phyloP scores from a whole-genome alignment of 2,329 filamentous ascomycete genomes.

The Paraphaeosphaeria sporulosa region DNA sequence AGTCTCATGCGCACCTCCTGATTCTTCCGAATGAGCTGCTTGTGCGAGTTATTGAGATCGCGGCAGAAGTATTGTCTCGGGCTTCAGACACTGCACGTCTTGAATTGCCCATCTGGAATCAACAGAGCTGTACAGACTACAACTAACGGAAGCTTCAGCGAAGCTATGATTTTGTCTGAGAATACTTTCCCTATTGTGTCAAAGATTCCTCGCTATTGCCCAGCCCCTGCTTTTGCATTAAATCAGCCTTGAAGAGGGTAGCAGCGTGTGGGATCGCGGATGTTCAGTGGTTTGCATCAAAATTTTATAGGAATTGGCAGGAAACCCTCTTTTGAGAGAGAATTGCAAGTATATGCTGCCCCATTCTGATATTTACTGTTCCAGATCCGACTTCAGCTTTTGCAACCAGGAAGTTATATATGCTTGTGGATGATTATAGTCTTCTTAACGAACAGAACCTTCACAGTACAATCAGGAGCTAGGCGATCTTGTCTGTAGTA shows the following conservation, averaged over 20 bases:
- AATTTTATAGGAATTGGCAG: too few relatives aligned
- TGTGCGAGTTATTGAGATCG: constrained; percentile 10
- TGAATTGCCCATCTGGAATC: too few relatives aligned
- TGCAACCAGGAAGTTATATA: background rate
- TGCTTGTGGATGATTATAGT: background rate
- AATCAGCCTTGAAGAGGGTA: background rate
- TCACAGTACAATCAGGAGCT: background rate
- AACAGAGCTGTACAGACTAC: background rate
- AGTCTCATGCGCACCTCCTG: background rate
- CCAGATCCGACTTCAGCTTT: background rate
- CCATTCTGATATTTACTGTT: background rate
- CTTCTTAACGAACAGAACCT: too few relatives aligned
- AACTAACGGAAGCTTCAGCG: background rate
- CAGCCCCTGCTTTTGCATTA: constrained; percentile 7
- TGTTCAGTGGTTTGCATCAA: too few relatives aligned
- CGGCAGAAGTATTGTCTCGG: background rate
- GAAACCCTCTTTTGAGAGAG: constrained; percentile 7
- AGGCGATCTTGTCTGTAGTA: background rate
- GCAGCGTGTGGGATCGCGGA: too few relatives aligned
- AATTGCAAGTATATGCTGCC: constrained; percentile 9
- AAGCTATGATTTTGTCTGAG: constrained; percentile 1
- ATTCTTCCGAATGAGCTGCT: constrained; percentile 15
- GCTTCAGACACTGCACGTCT: background rate
- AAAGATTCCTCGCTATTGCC: constrained; percentile 4
- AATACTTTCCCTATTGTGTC: constrained; percentile 11